phyloP scores from a whole-genome alignment of 306 rosid species.

The Carpinus viminea region DNA sequence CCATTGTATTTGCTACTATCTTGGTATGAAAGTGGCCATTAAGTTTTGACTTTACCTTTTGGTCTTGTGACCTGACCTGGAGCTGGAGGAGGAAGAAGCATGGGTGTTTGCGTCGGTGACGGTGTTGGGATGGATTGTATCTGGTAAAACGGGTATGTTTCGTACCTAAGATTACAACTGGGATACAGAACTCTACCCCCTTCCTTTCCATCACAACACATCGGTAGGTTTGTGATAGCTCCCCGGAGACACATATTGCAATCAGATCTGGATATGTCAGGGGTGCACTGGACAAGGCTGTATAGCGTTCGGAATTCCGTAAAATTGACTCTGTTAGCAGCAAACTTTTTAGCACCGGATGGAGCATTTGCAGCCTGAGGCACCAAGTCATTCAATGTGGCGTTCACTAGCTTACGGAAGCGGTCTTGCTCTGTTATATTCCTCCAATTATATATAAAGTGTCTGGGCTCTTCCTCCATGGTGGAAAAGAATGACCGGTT shows the following conservation, averaged over 20 bases:
- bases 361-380: neutral
- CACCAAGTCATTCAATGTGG: constrained; percentile 7
- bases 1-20: no score
- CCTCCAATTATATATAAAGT: accelerated
- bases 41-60: neutral
- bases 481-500: constrained; percentile 20
- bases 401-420: neutral
- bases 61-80: neutral
- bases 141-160: constrained; percentile 4
- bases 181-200: constrained; percentile 16
- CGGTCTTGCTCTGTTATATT: neutral
- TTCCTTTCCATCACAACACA: constrained; percentile 8
- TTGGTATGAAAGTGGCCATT: no score
- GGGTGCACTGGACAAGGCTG: constrained; percentile 40
- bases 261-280: constrained; percentile 11
- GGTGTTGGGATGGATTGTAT: neutral
- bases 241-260: constrained; percentile 26
- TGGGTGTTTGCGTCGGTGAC: neutral
- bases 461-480: neutral
- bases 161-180: constrained; percentile 27
- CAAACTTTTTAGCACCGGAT: constrained; percentile 12
- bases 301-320: constrained; percentile 5
- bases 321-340: neutral
- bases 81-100: neutral
- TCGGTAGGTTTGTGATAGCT: neutral